These are phyloP conservation scores for Diplodia sapinea DNA, from an alignment of 2,329 filamentous ascomycete genomes.

Conservation along the genomic window DNA sequence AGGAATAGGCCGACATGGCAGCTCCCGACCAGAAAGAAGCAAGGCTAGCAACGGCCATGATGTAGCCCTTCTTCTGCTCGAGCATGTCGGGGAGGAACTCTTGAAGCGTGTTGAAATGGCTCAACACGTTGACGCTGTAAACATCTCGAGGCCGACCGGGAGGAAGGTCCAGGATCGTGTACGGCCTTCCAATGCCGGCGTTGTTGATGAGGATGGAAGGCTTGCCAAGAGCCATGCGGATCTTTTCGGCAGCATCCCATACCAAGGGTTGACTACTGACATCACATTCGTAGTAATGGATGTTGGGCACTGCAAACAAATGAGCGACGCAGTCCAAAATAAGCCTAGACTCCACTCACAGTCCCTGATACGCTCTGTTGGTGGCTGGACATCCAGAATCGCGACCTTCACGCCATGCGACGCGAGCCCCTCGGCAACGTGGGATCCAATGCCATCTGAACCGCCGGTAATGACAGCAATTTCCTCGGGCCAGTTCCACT, in stretches of 20 bases:
- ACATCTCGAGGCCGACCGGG: conserved; percentile 39
- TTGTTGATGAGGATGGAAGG: conserved; percentile 43
- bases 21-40: conserved; percentile 39
- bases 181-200: conserved; percentile 37
- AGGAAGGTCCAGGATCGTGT: conserved; percentile 35
- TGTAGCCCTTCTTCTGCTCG: conserved; percentile 40
- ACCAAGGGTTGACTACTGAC: conserved; percentile 36
- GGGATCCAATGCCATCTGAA: conserved; percentile 45
- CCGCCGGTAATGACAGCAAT: conserved; percentile 48
- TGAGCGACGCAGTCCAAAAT: conserved; percentile 33
- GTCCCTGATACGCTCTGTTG: conserved; percentile 39
- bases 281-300: conserved; percentile 42
- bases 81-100: conserved; percentile 43
- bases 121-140: conserved; percentile 40
- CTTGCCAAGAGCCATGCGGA: conserved; percentile 36
- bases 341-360: conserved; percentile 34
- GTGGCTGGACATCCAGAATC: conserved; percentile 44
- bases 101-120: conserved; percentile 40
- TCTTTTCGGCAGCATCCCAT: conserved; percentile 35
- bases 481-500: conserved; percentile 43
- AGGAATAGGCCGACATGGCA: conserved; percentile 40
- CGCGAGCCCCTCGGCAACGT: conserved; percentile 42
- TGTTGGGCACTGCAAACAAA: conserved; percentile 37
- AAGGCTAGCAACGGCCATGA: conserved; percentile 42
- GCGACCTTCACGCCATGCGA: conserved; percentile 44